phyloP scores from a whole-genome alignment of 805 yeast genomes.

The Candida bentonensis region DNA sequence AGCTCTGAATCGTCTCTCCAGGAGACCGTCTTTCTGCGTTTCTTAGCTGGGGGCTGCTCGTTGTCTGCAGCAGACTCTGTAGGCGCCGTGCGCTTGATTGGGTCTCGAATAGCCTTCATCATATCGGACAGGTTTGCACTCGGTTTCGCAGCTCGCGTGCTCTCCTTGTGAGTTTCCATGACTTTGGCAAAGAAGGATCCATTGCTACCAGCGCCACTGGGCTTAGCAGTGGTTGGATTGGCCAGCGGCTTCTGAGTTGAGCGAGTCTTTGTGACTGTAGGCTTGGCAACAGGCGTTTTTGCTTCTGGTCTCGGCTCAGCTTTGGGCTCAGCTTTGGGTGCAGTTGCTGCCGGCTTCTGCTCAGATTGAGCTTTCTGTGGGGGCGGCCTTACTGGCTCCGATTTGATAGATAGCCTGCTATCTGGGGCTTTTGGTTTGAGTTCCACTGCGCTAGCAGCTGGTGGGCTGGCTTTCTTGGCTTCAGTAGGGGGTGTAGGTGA shows the following conservation, averaged over 20 bases:
- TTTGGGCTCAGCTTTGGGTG: neutral
- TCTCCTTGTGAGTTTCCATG: neutral
- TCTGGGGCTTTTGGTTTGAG: neutral
- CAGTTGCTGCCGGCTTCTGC: neutral
- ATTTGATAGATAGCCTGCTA: neutral
- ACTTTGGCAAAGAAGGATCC: slow-evolving; percentile 4
- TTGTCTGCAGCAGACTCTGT: neutral
- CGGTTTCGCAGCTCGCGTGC: neutral
- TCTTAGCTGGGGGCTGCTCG: slow-evolving; percentile 3
- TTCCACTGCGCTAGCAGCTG: neutral
- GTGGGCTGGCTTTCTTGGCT: neutral
- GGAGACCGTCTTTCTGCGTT: slow-evolving; percentile 16
- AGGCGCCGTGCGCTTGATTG: neutral
- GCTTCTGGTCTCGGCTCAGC: neutral
- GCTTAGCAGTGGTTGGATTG: neutral
- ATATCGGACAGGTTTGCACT: neutral
- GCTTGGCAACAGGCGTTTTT: neutral
- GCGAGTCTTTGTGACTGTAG: neutral
- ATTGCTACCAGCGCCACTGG: neutral
- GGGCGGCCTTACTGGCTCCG: neutral
- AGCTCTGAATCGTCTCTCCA: slow-evolving; percentile 21
- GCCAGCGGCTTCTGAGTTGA: neutral
- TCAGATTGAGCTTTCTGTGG: neutral
- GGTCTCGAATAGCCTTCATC: neutral
- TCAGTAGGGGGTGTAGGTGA: neutral